Evolutionary conservation across 73 alveolate genomes (phyloP).

Genomic region (Stentor coeruleus): DNA sequence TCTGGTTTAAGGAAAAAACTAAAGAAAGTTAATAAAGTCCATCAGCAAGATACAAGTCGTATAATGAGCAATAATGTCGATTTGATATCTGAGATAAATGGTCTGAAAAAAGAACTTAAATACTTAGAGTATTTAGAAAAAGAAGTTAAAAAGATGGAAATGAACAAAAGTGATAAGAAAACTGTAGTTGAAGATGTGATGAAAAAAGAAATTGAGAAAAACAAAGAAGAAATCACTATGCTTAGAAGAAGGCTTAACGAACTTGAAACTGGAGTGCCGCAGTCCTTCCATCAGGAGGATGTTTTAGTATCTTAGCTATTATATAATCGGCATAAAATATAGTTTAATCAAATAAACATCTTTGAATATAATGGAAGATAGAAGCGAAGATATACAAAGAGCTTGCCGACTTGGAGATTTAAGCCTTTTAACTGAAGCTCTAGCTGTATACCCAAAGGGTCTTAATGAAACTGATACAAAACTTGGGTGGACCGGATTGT

Average conservation of each 20-base stretch:
- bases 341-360: no score
- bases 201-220: slow-evolving; percentile 54
- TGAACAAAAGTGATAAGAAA: slow-evolving; percentile 28
- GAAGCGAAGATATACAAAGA: not conserved
- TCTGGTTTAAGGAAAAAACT: slow-evolving; percentile 73
- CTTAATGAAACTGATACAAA: not conserved
- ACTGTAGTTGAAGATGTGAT: slow-evolving; percentile 3
- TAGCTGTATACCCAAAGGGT: not conserved
- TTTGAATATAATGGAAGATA: no score
- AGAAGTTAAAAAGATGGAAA: slow-evolving; percentile 33
- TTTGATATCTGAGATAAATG: slow-evolving; percentile 73
- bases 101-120: slow-evolving; percentile 72
- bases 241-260: slow-evolving; percentile 37
- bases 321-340: no score
- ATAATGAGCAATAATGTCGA: slow-evolving; percentile 85
- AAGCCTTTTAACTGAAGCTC: not conserved
- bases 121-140: slow-evolving; percentile 39
- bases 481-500: not conserved
- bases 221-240: slow-evolving; percentile 45
- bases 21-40: slow-evolving; percentile 73
- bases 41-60: slow-evolving; percentile 72
- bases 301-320: not conserved
- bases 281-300: slow-evolving; percentile 27
- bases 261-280: slow-evolving; percentile 41
- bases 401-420: slow-evolving; percentile 4